These are phyloP conservation scores for Diutina siamensis DNA, from an alignment of 1,139 yeast genomes.

Conservation along the genomic window DNA sequence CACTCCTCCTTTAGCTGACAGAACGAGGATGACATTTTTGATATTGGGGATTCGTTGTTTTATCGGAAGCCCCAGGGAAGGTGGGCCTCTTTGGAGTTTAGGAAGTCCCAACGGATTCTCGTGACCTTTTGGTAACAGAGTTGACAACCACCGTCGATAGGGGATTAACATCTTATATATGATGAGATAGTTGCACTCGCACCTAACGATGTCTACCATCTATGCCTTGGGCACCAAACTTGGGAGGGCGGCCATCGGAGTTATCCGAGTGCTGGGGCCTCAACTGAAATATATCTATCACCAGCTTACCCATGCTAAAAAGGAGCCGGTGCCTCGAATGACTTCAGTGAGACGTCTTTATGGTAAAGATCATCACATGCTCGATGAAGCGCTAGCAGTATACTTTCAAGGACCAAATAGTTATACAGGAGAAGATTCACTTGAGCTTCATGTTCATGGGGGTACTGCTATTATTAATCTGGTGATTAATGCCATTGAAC, in stretches of 20 bases:
- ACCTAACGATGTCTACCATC: slow-evolving; percentile 41
- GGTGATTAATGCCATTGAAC: slow-evolving; percentile 51
- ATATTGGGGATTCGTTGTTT: slow-evolving; percentile 50
- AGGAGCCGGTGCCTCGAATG: slow-evolving; percentile 35
- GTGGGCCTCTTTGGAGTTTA: slow-evolving; percentile 39
- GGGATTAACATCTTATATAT: background rate
- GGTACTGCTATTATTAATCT: slow-evolving; percentile 76
- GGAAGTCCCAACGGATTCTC: slow-evolving; percentile 11
- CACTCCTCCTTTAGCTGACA: slow-evolving; percentile 78
- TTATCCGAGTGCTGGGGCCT: slow-evolving; percentile 73
- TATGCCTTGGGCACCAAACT: slow-evolving; percentile 84
- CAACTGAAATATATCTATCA: slow-evolving; percentile 35
- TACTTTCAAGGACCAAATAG: slow-evolving; percentile 69
- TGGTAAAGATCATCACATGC: slow-evolving; percentile 26
- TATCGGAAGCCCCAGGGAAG: slow-evolving; percentile 43
- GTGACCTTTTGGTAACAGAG: slow-evolving; percentile 6
- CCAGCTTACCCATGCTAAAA: slow-evolving; percentile 30
- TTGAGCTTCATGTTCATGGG: slow-evolving; percentile 88
- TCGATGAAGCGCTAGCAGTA: slow-evolving; percentile 70
- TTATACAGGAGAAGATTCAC: slow-evolving; percentile 84
- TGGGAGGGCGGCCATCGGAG: slow-evolving; percentile 78
- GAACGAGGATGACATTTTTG: slow-evolving; percentile 48
- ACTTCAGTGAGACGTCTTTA: slow-evolving; percentile 49
- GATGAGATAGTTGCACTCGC: background rate
- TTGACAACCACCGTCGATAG: background rate